Base-by-base conservation (phyloP, 768 basidiomycete genomes). In the Boletellus ananas region DNA sequence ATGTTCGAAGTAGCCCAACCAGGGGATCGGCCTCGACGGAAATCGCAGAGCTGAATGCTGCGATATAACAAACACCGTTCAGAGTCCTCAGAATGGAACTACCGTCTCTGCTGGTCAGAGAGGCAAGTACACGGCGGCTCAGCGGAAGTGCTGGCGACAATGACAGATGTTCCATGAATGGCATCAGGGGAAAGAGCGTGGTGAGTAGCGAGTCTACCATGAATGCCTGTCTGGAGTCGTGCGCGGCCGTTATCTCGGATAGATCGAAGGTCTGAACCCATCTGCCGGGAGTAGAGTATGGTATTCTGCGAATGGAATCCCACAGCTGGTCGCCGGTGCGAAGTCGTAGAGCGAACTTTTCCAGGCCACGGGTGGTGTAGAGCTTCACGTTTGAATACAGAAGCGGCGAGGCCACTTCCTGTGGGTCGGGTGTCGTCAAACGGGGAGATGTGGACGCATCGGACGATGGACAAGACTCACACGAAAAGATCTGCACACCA, bases 271-370 rank as follows among this genome's bases (percentile, higher is more conserved):
- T 67, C 51, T 84, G 85, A 1, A 95, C 81, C 87, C 90, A 94
- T 62, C 93, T 78, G 25, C 93, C 93, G 2, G 93, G 93, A 0
- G 86, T 79, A 4, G 91, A 94, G 60, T 86, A 88, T 0, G 89
- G 89, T 56, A 89, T 91, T 43, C 93, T 79, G 45, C 89, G 81
- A 49, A 95, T 83, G 38, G 90, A 88, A 59, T 93, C 90, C 93
- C 93, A 95, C 61, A 78, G 79, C 57, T 80, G 76, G 54, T 95
- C 92, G 7, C 85, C 83, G 27, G 63, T 58, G 51, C 75, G 70
- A 2, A 94, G 75, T 20, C 71, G 73, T n/a, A 69, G 51, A n/a
- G 78, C 72, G 57, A 93, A 85, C 52, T 72, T 75, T 48, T 79
- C 74, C 36, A 92, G 71, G 6, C 73, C 62, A 12, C 62, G 47